A percentile compares a stretch with the other conserved stretches of the same genome.
phyloP scores from a whole-genome alignment of 2,329 filamentous ascomycete genomes.

The Scedosporium minutisporum region DNA sequence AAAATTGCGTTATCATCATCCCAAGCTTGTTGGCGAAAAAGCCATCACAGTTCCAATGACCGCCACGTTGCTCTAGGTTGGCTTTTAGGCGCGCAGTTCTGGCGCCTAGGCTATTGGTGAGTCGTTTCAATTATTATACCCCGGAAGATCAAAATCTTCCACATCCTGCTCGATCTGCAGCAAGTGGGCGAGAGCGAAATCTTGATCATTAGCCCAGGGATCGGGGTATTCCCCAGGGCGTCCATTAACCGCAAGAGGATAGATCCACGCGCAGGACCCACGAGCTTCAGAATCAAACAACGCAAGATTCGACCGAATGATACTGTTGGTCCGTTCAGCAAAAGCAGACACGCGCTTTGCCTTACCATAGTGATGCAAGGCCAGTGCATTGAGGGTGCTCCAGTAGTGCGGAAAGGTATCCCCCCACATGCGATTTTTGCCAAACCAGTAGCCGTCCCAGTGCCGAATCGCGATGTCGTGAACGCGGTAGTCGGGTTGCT shows the following conservation, averaged over 20 bases:
- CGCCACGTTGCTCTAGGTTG: too few species aligned
- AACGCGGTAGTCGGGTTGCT: slow-evolving; percentile 10
- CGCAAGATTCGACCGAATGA: slow-evolving; percentile 7
- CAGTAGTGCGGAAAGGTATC: slow-evolving; percentile 11
- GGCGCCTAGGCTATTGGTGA: too few species aligned
- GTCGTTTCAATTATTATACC: background rate
- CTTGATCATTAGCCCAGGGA: slow-evolving; percentile 10
- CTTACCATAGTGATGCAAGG: slow-evolving; percentile 8
- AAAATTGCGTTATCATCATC: too few species aligned
- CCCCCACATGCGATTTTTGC: slow-evolving; percentile 10
- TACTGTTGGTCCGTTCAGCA: slow-evolving; percentile 1
- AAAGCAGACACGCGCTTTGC: background rate
- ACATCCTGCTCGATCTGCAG: slow-evolving; percentile 8
- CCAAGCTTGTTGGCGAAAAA: too few species aligned
- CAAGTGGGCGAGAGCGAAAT: slow-evolving; percentile 9
- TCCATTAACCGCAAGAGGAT: slow-evolving; percentile 9
- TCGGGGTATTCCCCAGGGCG: slow-evolving; percentile 8
- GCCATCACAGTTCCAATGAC: too few species aligned
- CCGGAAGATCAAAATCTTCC: background rate
- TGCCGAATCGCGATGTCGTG: slow-evolving; percentile 10
- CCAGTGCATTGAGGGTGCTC: slow-evolving; percentile 10
- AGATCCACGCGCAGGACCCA: slow-evolving; percentile 10
- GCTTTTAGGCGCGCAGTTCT: too few species aligned
- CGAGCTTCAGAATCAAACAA: slow-evolving; percentile 8
- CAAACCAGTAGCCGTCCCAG: slow-evolving; percentile 11